Evolutionary conservation across 345 rosid genomes (phyloP).

Genomic region (Arabis hirsuta): DNA sequence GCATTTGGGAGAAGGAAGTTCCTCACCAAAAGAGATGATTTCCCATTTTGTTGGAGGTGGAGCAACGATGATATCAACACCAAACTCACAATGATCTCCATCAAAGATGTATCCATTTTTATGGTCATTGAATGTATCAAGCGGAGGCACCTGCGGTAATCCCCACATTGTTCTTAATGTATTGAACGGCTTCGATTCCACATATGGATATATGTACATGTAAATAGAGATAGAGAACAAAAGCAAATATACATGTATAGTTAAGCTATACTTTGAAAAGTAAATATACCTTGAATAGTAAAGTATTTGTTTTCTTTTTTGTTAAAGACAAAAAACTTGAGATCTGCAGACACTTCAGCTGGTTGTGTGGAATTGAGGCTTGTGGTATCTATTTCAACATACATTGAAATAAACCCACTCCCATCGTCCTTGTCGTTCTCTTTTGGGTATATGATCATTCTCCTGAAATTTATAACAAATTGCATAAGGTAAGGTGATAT

Average conservation of each 20-base stretch:
- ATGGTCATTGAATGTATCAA: conserved; percentile 4
- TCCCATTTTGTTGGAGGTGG: conserved; percentile 18
- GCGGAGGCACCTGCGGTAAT: neutral
- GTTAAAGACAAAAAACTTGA: conserved; percentile 4
- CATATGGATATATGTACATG: neutral
- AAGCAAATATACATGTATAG: too few relatives aligned
- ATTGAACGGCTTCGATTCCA: neutral
- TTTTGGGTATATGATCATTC: conserved; percentile 8
- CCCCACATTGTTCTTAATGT: conserved; percentile 4
- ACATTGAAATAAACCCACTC: conserved; percentile 20
- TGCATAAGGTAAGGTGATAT: too few relatives aligned
- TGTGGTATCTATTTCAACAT: conserved; percentile 15
- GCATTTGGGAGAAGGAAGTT: neutral
- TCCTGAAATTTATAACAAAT: neutral
- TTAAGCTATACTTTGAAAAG: too few relatives aligned
- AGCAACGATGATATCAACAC: conserved; percentile 19
- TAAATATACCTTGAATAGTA: conserved; percentile 25
- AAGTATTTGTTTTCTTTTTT: conserved; percentile 27
- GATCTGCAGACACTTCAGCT: conserved; percentile 15
- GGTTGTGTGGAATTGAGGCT: neutral
- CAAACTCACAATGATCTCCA: conserved; percentile 33
- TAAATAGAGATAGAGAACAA: too few relatives aligned
- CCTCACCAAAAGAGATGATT: neutral
- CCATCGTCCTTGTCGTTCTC: conserved; percentile 7
- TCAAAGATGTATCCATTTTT: conserved; percentile 20